phyloP scores from a whole-genome alignment of 192 early-diverging fungal species.

The Coemansia sp. region DNA sequence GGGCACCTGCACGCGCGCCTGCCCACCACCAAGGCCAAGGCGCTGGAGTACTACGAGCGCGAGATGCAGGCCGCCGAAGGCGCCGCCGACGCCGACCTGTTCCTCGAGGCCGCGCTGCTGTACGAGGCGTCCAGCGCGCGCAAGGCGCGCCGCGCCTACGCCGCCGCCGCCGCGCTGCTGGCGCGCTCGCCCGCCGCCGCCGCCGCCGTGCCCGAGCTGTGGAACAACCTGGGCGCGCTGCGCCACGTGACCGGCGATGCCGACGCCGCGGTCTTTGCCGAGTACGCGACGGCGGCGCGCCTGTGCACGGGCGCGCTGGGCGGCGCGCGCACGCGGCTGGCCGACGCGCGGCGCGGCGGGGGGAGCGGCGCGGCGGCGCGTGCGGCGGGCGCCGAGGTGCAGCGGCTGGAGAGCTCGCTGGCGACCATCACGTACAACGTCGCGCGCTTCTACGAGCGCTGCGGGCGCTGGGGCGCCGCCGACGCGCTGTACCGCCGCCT shows the following conservation, averaged over 20 bases:
- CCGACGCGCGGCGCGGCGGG: neutral
- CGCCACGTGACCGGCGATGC: conserved; percentile 57
- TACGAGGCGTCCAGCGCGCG: conserved; percentile 55
- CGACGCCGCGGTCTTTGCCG: conserved; percentile 2
- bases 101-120: conserved; percentile 63
- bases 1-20: conserved; percentile 60
- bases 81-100: conserved; percentile 49
- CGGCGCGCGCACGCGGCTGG: conserved; percentile 1
- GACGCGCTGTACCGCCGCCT: conserved; percentile 63
- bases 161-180: conserved; percentile 21
- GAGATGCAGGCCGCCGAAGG: conserved; percentile 56
- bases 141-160: conserved; percentile 50
- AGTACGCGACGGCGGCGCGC: conserved; percentile 11
- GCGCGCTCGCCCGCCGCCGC: conserved; percentile 12
- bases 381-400: conserved; percentile 9
- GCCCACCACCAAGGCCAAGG: conserved; percentile 62
- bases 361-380: neutral
- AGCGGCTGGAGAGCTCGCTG: conserved; percentile 27
- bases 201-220: conserved; percentile 57
- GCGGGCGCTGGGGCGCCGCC: conserved; percentile 56
- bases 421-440: conserved; percentile 73
- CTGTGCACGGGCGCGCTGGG: conserved; percentile 5
- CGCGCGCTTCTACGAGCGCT: conserved; percentile 63
- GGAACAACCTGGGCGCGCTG: conserved; percentile 85
- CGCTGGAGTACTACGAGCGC: conserved; percentile 61